Evolutionary conservation across 495 filamentous ascomycete species (phyloP).

Genomic region (Clohesyomyces aquaticus): DNA sequence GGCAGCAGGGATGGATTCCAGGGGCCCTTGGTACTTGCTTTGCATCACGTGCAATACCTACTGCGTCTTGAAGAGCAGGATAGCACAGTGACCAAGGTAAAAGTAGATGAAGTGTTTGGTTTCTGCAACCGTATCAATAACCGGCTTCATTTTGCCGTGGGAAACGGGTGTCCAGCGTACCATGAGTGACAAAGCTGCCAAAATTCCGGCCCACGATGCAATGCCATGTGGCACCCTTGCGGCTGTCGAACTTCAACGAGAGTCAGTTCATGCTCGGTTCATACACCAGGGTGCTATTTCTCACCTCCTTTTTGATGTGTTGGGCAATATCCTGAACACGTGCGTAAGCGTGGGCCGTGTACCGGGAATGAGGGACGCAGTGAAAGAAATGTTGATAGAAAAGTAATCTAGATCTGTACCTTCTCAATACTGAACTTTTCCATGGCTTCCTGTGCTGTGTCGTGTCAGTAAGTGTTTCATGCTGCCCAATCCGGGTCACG

Average conservation of each 20-base stretch:
- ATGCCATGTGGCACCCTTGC: constrained; percentile 96
- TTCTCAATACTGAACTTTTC: constrained; percentile 92
- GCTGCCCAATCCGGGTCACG: not conserved
- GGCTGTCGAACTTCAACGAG: constrained; percentile 71
- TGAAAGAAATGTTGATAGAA: not conserved
- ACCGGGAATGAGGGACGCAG: not conserved
- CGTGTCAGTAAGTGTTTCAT: constrained; percentile 18
- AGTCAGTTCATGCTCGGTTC: not conserved
- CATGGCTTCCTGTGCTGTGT: constrained; percentile 88
- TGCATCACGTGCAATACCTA: constrained; percentile 46
- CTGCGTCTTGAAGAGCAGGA: constrained; percentile 99
- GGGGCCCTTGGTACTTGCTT: not conserved
- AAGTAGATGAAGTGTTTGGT: constrained; percentile 99
- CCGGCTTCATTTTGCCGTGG: not conserved
- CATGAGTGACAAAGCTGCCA: constrained; percentile 98
- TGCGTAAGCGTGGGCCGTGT: constrained; percentile 34
- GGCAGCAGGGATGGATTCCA: not conserved
- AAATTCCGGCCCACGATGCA: constrained; percentile 99
- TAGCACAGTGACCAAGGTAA: constrained; percentile 97
- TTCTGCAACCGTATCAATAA: constrained; percentile 58
- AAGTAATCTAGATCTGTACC: constrained; percentile 51
- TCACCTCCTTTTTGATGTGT: constrained; percentile 93
- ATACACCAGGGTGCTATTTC: constrained; percentile 33
- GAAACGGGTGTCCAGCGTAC: constrained; percentile 56
- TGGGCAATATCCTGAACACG: constrained; percentile 85